phyloP scores from a whole-genome alignment of 257 asterid genomes.

The Jaltomata sinuosa region DNA sequence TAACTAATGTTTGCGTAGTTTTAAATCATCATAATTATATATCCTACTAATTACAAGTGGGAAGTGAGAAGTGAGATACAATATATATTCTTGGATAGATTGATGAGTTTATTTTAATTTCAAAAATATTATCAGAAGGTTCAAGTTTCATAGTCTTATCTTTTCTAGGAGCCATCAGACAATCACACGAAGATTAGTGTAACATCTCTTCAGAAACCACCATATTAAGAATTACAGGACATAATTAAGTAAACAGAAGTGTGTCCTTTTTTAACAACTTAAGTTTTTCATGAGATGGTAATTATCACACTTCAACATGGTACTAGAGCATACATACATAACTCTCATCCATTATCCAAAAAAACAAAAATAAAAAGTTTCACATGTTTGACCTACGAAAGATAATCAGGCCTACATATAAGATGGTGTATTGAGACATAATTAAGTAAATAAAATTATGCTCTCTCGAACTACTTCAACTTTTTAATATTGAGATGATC shows the following conservation, averaged over 20 bases:
- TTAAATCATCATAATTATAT: not conserved
- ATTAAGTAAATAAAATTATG: too few relatives aligned
- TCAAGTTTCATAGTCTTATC: not conserved
- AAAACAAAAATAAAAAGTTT: too few relatives aligned
- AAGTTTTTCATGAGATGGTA: too few relatives aligned
- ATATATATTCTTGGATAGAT: not conserved
- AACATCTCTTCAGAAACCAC: not conserved
- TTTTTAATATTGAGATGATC: too few relatives aligned
- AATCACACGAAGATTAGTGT: not conserved
- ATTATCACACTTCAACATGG: too few relatives aligned
- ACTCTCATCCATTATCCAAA: too few relatives aligned
- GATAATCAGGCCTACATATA: too few relatives aligned
- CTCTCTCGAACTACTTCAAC: too few relatives aligned
- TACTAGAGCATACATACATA: not conserved
- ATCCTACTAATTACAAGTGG: not conserved
- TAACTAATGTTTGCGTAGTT: not conserved
- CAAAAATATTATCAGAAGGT: not conserved
- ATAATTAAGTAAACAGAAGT: too few relatives aligned
- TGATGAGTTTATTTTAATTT: not conserved
- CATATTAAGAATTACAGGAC: not conserved
- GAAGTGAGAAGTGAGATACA: not conserved
- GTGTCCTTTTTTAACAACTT: too few relatives aligned
- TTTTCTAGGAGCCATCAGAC: not conserved
- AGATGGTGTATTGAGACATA: too few relatives aligned
- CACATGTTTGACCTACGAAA: too few relatives aligned